These are phyloP conservation scores for Phellinidium pouzarii DNA, from an alignment of 1,284 basidiomycete species.

Conservation along the genomic window DNA sequence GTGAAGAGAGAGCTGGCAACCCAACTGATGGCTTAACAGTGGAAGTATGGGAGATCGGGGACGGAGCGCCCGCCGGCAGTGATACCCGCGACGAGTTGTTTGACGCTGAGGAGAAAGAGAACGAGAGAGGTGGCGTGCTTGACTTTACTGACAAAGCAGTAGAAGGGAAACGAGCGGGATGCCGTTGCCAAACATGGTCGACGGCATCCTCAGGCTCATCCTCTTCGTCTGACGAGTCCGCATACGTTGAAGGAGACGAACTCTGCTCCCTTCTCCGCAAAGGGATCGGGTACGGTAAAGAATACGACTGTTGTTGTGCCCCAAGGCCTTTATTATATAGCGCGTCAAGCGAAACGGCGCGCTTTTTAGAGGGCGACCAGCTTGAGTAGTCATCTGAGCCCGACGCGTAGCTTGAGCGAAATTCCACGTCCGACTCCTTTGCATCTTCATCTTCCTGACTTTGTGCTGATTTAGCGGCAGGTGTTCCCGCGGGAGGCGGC, in stretches of 20 bases:
- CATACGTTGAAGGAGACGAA: constrained; percentile 8
- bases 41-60: not conserved
- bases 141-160: not conserved
- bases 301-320: constrained; percentile 13
- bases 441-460: constrained; percentile 39
- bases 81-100: constrained; percentile 22
- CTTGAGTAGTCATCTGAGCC: constrained; percentile 22
- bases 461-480: no score
- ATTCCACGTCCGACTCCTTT: constrained; percentile 47
- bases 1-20: not conserved
- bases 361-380: constrained; percentile 30
- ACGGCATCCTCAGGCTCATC: constrained; percentile 1
- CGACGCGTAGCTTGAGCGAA: constrained; percentile 36
- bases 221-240: constrained; percentile 12
- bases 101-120: constrained; percentile 24
- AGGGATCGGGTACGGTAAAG: constrained; percentile 9
- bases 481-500: no score
- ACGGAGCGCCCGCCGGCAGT: constrained; percentile 3
- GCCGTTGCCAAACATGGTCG: not conserved
- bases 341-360: constrained; percentile 37
- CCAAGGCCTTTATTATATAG: constrained; percentile 31
- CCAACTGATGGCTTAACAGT: not conserved
- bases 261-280: constrained; percentile 7
- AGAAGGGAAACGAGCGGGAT: constrained; percentile 1
- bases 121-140: constrained; percentile 16